phyloP scores from a whole-genome alignment of 2,329 filamentous ascomycete genomes.

The Xylariaceae sp. region DNA sequence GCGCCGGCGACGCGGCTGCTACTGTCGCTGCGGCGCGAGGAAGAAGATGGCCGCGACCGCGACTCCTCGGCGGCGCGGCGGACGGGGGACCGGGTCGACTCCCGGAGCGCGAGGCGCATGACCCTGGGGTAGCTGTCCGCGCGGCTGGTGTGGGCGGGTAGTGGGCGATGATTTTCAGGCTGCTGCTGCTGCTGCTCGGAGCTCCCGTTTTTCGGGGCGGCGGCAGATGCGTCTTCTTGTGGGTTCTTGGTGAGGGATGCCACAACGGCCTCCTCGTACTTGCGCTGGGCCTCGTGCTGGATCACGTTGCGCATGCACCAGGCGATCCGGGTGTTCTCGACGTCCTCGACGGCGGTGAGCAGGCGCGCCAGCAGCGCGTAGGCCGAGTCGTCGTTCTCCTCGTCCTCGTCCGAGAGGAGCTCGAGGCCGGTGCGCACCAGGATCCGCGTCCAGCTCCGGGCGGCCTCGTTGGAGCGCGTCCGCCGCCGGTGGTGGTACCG shows the following conservation, averaged over 20 bases:
- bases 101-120: neutral
- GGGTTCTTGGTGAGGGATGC: slow-evolving; percentile 7
- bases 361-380: slow-evolving; percentile 18
- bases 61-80: too few species aligned
- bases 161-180: neutral
- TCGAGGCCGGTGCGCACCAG: slow-evolving; percentile 19
- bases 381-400: slow-evolving; percentile 21
- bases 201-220: neutral
- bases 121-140: neutral
- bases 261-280: slow-evolving; percentile 20
- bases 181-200: neutral
- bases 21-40: too few species aligned
- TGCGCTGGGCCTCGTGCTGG: slow-evolving; percentile 12
- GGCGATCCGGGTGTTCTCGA: slow-evolving; percentile 12
- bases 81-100: too few species aligned
- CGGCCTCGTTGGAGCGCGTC: slow-evolving; percentile 8
- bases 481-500: slow-evolving; percentile 19
- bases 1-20: too few species aligned
- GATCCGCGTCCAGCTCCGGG: slow-evolving; percentile 12
- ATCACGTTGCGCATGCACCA: slow-evolving; percentile 19
- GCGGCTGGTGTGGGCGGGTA: too few species aligned
- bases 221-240: slow-evolving; percentile 2
- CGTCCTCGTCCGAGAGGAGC: slow-evolving; percentile 21
- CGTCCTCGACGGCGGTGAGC: slow-evolving; percentile 16
- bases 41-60: too few species aligned